These are phyloP conservation scores for Acer campestre DNA, from an alignment of 345 rosid species.

Conservation along the genomic window DNA sequence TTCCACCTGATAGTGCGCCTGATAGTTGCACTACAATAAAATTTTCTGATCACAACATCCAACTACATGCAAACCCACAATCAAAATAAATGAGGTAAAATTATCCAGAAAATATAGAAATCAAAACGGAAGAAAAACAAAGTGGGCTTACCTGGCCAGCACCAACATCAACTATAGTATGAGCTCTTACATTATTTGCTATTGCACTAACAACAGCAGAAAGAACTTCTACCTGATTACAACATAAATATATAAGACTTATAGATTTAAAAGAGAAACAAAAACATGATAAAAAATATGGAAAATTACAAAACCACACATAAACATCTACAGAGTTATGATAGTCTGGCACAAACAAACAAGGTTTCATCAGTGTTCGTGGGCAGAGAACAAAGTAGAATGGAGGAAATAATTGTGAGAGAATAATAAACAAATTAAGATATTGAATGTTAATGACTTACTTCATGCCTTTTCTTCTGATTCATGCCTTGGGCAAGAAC, in stretches of 20 bases:
- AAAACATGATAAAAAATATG: neutral
- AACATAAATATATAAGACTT: slow-evolving; percentile 14
- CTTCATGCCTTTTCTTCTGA: slow-evolving; percentile 89
- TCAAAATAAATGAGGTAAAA: slow-evolving; percentile 13
- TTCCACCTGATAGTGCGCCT: neutral
- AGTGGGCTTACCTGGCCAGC: slow-evolving; percentile 76
- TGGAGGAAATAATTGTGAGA: neutral
- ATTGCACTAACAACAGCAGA: slow-evolving; percentile 71
- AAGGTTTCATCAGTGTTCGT: neutral
- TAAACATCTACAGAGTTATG: neutral
- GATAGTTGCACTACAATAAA: neutral
- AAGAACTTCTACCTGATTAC: slow-evolving; percentile 79
- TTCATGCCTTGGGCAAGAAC: slow-evolving; percentile 94
- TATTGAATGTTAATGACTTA: slow-evolving; percentile 25
- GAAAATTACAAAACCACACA: neutral
- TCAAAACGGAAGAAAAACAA: slow-evolving; percentile 8
- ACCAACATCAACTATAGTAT: slow-evolving; percentile 81
- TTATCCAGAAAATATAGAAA: neutral
- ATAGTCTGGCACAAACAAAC: neutral
- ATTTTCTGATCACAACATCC: neutral
- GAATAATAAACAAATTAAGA: neutral
- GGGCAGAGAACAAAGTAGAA: neutral
- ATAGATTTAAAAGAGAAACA: neutral
- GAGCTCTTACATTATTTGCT: slow-evolving; percentile 52
- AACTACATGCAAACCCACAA: neutral